Percentiles rank a stretch among this genome's conserved stretches.
phyloP scores from a whole-genome alignment of 768 basidiomycete species.

The Pisolithus tinctorius region DNA sequence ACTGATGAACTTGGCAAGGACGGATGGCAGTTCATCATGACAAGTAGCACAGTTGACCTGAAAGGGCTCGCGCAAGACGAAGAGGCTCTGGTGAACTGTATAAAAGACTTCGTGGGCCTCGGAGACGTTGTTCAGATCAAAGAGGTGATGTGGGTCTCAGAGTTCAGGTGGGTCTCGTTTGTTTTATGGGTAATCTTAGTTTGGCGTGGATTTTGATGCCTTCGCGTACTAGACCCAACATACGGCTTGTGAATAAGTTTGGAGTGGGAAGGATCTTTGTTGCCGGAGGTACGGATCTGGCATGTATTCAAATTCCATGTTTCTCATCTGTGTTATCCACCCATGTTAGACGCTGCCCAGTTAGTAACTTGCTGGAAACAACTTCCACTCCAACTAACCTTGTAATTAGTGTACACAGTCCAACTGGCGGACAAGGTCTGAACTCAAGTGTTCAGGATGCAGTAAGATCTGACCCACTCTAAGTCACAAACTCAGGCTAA shows the following conservation, averaged over 20 bases:
- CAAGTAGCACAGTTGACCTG: conserved; percentile 6
- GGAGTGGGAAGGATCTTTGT: conserved; percentile 30
- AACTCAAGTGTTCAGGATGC: conserved; percentile 11
- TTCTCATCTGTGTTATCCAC: neutral
- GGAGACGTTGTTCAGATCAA: conserved; percentile 1
- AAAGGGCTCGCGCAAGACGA: conserved; percentile 12
- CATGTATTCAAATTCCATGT: neutral
- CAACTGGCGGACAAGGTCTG: conserved; percentile 34
- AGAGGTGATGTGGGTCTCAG: conserved; percentile 18
- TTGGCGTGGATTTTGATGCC: too few species aligned
- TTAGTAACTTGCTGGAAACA: neutral
- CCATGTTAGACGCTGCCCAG: conserved; percentile 40
- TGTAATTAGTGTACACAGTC: conserved; percentile 28
- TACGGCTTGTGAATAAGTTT: too few species aligned
- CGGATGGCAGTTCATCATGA: conserved; percentile 14
- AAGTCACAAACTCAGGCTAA: neutral
- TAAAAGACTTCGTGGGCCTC: conserved; percentile 21
- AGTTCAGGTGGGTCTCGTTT: conserved; percentile 21
- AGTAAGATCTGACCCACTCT: neutral
- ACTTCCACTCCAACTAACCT: neutral
- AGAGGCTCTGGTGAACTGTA: conserved; percentile 22
- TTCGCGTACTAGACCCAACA: neutral
- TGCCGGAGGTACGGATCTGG: conserved; percentile 31
- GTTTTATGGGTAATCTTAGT: neutral
- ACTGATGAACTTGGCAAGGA: conserved; percentile 14